phyloP scores from a whole-genome alignment of 371 early-diverging fungal genomes.

The Lichtheimia hyalospora region DNA sequence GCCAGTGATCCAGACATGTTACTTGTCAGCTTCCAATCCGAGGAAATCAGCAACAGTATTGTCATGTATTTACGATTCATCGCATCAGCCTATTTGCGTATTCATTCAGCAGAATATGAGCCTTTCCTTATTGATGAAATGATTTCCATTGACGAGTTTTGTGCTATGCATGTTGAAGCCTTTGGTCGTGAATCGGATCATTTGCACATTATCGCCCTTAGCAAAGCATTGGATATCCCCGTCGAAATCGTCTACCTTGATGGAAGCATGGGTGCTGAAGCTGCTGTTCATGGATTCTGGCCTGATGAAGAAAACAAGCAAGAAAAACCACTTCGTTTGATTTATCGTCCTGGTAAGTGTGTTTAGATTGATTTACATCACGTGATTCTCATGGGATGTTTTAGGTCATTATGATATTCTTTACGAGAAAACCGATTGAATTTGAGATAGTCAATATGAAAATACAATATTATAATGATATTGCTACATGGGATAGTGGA shows the following conservation, averaged over 20 bases:
- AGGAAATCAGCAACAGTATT: slow-evolving; percentile 66
- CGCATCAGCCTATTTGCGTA: slow-evolving; percentile 66
- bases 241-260: slow-evolving; percentile 69
- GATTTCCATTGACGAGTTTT: slow-evolving; percentile 65
- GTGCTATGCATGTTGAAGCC: slow-evolving; percentile 66
- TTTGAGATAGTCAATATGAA: too few relatives aligned
- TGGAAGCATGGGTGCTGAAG: slow-evolving; percentile 47
- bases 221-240: slow-evolving; percentile 56
- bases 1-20: slow-evolving; percentile 43
- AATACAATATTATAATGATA: too few relatives aligned
- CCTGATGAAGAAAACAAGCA: slow-evolving; percentile 32
- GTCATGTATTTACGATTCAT: slow-evolving; percentile 69
- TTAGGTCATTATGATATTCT: slow-evolving; percentile 68
- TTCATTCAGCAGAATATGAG: slow-evolving; percentile 64
- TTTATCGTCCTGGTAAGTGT: slow-evolving; percentile 46
- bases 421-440: slow-evolving; percentile 23
- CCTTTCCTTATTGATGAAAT: slow-evolving; percentile 64
- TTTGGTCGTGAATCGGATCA: slow-evolving; percentile 76
- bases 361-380: slow-evolving; percentile 14
- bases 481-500: too few relatives aligned
- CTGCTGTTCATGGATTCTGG: slow-evolving; percentile 55
- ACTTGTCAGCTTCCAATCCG: slow-evolving; percentile 56
- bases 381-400: slow-evolving; percentile 40
- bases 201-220: slow-evolving; percentile 66
- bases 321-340: slow-evolving; percentile 32